A percentile compares a stretch with the other conserved stretches of the same genome.
These are phyloP conservation scores for Asterella californica DNA, from an alignment of 225 moss, liverwort and hornwort species.

Conservation along the genomic window DNA sequence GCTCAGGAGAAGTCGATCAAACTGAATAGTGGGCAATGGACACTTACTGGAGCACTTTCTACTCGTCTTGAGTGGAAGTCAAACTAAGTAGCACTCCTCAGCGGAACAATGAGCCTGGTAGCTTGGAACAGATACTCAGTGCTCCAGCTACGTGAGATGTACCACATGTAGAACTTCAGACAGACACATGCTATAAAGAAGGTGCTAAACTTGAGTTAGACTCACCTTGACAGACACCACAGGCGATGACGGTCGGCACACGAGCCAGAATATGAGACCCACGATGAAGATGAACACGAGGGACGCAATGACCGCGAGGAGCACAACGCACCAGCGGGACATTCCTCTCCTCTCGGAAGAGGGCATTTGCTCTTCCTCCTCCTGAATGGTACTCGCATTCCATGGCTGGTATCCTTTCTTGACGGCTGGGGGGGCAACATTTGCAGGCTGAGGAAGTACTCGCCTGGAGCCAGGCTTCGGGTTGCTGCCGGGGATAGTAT, in stretches of 20 bases:
- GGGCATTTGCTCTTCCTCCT: conserved; percentile 31
- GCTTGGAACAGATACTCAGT: no score
- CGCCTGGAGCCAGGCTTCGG: conserved; percentile 71
- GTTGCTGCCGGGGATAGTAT: conserved; percentile 25
- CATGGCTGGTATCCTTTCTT: conserved; percentile 54
- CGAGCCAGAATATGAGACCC: conserved; percentile 70
- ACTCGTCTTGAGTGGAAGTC: no score
- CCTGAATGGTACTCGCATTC: conserved; percentile 52
- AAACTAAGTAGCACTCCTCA: not conserved
- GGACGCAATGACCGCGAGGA: conserved; percentile 56
- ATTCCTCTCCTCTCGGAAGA: conserved; percentile 37
- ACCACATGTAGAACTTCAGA: not conserved
- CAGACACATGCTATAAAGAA: not conserved
- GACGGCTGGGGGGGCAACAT: conserved; percentile 7
- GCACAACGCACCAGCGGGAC: conserved; percentile 52
- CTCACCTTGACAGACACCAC: conserved; percentile 59
- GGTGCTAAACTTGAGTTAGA: not conserved
- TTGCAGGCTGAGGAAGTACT: conserved; percentile 63
- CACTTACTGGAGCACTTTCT: no score
- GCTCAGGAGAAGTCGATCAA: no score
- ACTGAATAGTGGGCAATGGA: no score
- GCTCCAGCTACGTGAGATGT: no score
- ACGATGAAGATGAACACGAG: conserved; percentile 56
- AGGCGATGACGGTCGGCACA: conserved; percentile 69
- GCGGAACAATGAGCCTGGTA: no score